Base-by-base conservation (phyloP, 2,329 filamentous ascomycete species). In the Xylariomycetidae sp. region DNA sequence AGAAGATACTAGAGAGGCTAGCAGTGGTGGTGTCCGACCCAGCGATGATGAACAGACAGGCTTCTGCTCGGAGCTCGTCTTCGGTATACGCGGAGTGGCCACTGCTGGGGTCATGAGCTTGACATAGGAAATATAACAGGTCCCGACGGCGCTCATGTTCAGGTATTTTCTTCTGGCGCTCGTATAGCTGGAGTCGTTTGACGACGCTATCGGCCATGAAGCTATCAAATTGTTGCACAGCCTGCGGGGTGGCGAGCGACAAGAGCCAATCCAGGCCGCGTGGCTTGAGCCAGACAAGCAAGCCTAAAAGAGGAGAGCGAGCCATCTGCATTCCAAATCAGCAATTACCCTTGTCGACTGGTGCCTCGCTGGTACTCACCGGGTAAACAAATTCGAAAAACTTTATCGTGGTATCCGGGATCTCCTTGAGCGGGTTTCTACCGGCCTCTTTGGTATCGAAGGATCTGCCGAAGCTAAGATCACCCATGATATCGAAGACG, bases 401-500 rank as follows among this genome's bases (percentile, higher is more conserved):
- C 4, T 37, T 18, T 1, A 22, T n/a, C 18, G 44, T 48, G 18
- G 15, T 35, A 6, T 47, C 35, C 3, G 44, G 46, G 4, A 45
- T 19, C 5, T 5, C 10, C 16, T 42, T 48, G 4, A 52, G 19
- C 1, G 32, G 35, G 19, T 47, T 52, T 0, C 43, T 30, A 5
- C 37, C 45, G 3, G 50, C 47, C 24, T 53, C 47, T 24, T 53
- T 50, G 17, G 45, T 38, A 27, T 50, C 34, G 31, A 53, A 50
- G 2, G 47, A 50, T 14, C 26, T 38, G 2, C 49, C 49, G 27
- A 53, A 53, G 23, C 35, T 26, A 2, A 53, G 39, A 13, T 48
- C 47, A 4, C 39, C 43, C 40, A 50, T 43, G 12, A 49, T 40
- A 13, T 49, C 46, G 16, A 49, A 48, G 4, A 32, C 20, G 7